phyloP scores from a whole-genome alignment of 306 rosid species.

The Pyrus pyrifolia region DNA sequence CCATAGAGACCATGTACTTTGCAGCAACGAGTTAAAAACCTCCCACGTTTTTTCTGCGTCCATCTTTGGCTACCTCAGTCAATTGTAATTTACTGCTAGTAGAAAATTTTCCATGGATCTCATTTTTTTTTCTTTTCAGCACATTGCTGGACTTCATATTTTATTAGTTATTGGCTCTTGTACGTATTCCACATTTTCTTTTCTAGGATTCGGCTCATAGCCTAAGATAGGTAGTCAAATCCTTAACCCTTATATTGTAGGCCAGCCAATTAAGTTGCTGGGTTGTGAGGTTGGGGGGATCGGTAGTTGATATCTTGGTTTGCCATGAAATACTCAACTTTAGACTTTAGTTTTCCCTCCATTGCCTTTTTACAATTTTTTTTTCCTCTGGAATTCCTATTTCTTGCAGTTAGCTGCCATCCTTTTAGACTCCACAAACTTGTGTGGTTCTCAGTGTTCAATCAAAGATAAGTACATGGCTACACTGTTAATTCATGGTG shows the following conservation, averaged over 20 bases:
- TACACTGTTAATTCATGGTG: slow-evolving; percentile 72
- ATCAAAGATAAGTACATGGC: slow-evolving; percentile 72
- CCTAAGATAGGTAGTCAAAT: background rate
- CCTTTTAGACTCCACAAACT: slow-evolving; percentile 61
- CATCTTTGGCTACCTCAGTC: background rate
- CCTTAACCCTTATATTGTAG: background rate
- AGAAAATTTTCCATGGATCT: background rate
- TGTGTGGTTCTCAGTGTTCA: slow-evolving; percentile 44
- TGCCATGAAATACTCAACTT: background rate
- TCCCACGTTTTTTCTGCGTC: background rate
- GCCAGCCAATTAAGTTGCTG: background rate
- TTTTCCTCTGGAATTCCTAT: background rate
- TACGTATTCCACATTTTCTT: background rate
- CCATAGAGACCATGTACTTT: background rate
- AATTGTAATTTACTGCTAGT: background rate
- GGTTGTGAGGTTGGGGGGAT: background rate
- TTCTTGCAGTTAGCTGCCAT: slow-evolving; percentile 67
- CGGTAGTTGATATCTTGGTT: background rate
- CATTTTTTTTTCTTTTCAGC: background rate
- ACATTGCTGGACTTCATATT: background rate
- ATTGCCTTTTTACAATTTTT: background rate
- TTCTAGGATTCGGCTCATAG: background rate
- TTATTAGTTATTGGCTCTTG: background rate
- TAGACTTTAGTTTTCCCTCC: background rate
- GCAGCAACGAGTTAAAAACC: background rate